phyloP scores from a whole-genome alignment of 2,329 filamentous ascomycete genomes.

The Colletotrichum agaves region DNA sequence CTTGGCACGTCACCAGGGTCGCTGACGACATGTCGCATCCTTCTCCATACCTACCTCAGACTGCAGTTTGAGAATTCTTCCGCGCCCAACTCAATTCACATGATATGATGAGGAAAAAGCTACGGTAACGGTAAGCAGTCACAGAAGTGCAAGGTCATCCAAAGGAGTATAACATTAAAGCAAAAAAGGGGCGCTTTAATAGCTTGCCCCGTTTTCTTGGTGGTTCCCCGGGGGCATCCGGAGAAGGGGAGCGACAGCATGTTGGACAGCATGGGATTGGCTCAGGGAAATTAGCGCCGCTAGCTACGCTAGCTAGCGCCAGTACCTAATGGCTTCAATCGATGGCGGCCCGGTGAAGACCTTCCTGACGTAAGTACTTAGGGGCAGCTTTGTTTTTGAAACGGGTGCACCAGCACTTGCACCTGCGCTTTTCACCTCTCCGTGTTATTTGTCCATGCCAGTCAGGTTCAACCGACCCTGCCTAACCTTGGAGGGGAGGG shows the following conservation, averaged over 20 bases:
- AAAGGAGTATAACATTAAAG: constrained; percentile 15
- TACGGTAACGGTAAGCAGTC: not conserved
- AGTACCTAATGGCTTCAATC: not conserved
- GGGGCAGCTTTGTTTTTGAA: not conserved
- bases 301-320: constrained; percentile 3
- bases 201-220: constrained; percentile 21
- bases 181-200: not conserved
- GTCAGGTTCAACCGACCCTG: not conserved
- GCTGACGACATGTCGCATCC: constrained; percentile 17
- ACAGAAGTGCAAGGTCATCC: not conserved
- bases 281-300: constrained; percentile 32
- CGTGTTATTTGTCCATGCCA: not conserved
- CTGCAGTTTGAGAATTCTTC: not conserved
- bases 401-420: not conserved
- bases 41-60: not conserved
- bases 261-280: constrained; percentile 4
- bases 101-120: not conserved
- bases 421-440: not conserved
- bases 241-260: not conserved
- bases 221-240: not conserved
- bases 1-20: constrained; percentile 33
- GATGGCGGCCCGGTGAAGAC: not conserved
- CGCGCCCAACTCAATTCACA: not conserved
- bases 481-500: no score
- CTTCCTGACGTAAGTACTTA: not conserved